A percentile compares a stretch with the other conserved stretches of the same genome.
Evolutionary conservation across 23 red algal species (phyloP).

Genomic region (Gracilaria domingensis): DNA sequence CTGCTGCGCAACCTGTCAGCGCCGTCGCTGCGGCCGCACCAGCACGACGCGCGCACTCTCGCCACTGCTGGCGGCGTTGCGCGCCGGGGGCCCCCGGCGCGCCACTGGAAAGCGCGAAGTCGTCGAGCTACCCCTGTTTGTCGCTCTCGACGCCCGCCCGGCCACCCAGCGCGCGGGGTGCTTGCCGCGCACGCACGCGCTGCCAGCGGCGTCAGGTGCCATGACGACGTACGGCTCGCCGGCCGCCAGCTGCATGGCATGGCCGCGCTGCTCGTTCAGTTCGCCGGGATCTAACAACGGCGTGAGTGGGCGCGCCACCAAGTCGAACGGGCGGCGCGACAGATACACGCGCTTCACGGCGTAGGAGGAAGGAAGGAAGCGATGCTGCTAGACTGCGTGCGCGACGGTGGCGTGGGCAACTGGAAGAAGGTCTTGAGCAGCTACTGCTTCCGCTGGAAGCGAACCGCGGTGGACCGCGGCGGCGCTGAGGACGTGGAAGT

Average conservation of each 20-base stretch:
- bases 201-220: not conserved
- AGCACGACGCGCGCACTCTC: not conserved
- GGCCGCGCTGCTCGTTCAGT: not conserved
- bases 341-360: slow-evolving; percentile 84
- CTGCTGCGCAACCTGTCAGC: slow-evolving; percentile 43
- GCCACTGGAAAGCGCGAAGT: not conserved
- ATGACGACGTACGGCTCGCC: slow-evolving; percentile 7
- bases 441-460: slow-evolving; percentile 80
- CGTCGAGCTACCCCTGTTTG: slow-evolving; percentile 2
- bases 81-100: no score
- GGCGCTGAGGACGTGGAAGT: no score
- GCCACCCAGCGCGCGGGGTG: not conserved
- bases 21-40: slow-evolving; percentile 27
- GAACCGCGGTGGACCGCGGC: slow-evolving; percentile 73
- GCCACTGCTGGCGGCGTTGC: not conserved
- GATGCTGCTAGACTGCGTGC: slow-evolving; percentile 81
- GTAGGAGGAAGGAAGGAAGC: slow-evolving; percentile 81
- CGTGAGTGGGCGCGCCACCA: slow-evolving; percentile 5
- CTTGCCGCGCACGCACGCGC: no score
- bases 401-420: slow-evolving; percentile 75
- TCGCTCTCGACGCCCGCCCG: not conserved
- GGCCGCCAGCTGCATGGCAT: not conserved
- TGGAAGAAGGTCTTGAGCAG: slow-evolving; percentile 87
- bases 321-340: slow-evolving; percentile 63
- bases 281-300: slow-evolving; percentile 1